Conservation (phyloP, 495 filamentous ascomycete genomes). For the Hypoxylon lienhwacheense region DNA sequence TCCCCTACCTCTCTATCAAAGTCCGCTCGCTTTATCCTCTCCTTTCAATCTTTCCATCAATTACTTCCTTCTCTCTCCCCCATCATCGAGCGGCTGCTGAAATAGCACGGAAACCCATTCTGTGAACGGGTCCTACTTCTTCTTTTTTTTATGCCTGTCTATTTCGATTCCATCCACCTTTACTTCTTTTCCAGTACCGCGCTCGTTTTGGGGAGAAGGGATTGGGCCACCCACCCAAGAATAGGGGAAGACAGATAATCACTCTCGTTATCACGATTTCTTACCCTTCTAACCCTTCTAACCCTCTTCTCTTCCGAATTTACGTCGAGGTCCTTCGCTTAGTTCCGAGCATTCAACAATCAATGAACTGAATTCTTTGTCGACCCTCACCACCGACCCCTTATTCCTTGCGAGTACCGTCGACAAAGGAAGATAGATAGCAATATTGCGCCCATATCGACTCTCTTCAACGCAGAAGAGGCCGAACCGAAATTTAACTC, state of each 20-base stretch:
- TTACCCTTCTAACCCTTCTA: too few relatives aligned
- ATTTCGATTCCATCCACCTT: conserved; percentile 16
- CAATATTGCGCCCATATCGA: background rate
- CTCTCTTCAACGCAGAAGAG: background rate
- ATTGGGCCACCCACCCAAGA: conserved; percentile 18
- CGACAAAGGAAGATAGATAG: conserved; percentile 21
- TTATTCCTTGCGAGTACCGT: background rate
- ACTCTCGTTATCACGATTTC: conserved; percentile 28
- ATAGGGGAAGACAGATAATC: conserved; percentile 3
- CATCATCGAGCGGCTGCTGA: conserved; percentile 18
- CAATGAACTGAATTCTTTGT: conserved; percentile 21
- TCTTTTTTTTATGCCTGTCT: conserved; percentile 14
- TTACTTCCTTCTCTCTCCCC: conserved; percentile 4
- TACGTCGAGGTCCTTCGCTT: conserved; percentile 12
- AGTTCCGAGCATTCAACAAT: conserved; percentile 10
- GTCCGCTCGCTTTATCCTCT: conserved; percentile 1
- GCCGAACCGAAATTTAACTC: background rate
- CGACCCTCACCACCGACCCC: background rate
- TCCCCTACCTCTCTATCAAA: conserved; percentile 11
- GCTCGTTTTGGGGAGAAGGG: conserved; percentile 19
- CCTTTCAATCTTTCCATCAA: conserved; percentile 21
- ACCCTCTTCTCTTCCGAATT: conserved; percentile 22
- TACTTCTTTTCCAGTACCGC: conserved; percentile 11
- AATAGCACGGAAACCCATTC: conserved; percentile 25
- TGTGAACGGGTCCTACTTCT: conserved; percentile 25